These are phyloP conservation scores for Trifolium pratense DNA, from an alignment of 306 rosid genomes.

Conservation along the genomic window DNA sequence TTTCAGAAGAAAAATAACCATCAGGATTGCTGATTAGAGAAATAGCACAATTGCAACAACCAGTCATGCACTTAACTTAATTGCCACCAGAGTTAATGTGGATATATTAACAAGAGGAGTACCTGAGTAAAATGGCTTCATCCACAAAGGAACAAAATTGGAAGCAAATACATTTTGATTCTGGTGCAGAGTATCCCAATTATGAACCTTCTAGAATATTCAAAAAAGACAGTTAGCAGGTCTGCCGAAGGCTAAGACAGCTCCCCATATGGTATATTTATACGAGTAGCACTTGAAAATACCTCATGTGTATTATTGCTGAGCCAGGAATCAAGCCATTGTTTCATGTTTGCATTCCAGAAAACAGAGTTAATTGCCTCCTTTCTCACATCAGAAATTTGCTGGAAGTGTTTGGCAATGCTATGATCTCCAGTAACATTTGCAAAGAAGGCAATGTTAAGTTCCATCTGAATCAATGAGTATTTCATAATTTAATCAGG, in stretches of 20 bases:
- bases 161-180: constrained; percentile 76
- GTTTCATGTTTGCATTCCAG: constrained; percentile 72
- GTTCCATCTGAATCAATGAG: constrained; percentile 73
- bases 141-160: constrained; percentile 90
- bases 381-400: constrained; percentile 63
- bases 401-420: constrained; percentile 51
- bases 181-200: constrained; percentile 67
- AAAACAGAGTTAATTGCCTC: constrained; percentile 71
- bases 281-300: constrained; percentile 18
- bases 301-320: constrained; percentile 48
- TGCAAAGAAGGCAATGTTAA: constrained; percentile 74
- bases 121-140: constrained; percentile 81
- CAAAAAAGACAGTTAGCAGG: constrained; percentile 39
- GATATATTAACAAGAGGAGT: constrained; percentile 18
- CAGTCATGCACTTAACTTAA: neutral
- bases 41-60: constrained; percentile 7
- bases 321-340: constrained; percentile 95
- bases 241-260: constrained; percentile 23
- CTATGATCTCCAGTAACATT: constrained; percentile 63
- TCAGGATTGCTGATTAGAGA: constrained; percentile 17
- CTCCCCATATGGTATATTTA: constrained; percentile 21
- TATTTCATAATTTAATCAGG: constrained; percentile 35
- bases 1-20: neutral
- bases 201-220: constrained; percentile 55
- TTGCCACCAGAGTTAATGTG: constrained; percentile 17